Percentiles rank a stretch among this genome's conserved stretches.
Conservation (phyloP, 495 filamentous ascomycete genomes). For the Penicillium silybi region DNA sequence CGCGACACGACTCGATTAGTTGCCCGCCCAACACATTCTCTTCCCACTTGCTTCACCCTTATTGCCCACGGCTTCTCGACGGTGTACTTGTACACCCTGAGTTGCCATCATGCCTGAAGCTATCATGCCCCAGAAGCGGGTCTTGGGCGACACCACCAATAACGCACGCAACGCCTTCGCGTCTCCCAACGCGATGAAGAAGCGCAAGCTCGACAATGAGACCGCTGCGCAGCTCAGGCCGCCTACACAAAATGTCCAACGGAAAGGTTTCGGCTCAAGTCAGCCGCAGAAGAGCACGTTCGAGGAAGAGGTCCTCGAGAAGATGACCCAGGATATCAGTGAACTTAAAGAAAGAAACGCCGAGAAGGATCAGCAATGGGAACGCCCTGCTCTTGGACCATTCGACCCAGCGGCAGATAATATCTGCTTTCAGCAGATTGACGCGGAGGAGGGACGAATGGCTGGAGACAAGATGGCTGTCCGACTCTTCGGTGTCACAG, state of each 20-base stretch:
- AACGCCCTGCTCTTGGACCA: constrained; percentile 66
- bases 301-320: constrained; percentile 90
- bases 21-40: constrained; percentile 15
- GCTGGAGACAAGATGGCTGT: constrained; percentile 67
- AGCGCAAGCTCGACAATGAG: constrained; percentile 66
- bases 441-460: constrained; percentile 83
- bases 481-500: constrained; percentile 96
- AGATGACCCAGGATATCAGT: constrained; percentile 85
- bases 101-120: constrained; percentile 48
- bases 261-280: constrained; percentile 64
- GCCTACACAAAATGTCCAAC: constrained; percentile 51
- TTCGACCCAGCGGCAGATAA: constrained; percentile 70
- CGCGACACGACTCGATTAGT: constrained; percentile 14
- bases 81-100: constrained; percentile 6
- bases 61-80: background rate
- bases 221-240: constrained; percentile 53
- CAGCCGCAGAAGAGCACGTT: constrained; percentile 85
- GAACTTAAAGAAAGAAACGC: constrained; percentile 78
- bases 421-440: constrained; percentile 91
- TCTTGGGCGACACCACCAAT: constrained; percentile 55
- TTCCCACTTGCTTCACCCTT: background rate
- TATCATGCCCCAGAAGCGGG: constrained; percentile 53
- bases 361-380: constrained; percentile 94
- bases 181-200: constrained; percentile 61
- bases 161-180: constrained; percentile 43